Evolutionary conservation across 2,329 filamentous ascomycete species (phyloP), one percentile per base, ranked within the genome.

Genomic region (Golovinomyces cichoracearum): DNA sequence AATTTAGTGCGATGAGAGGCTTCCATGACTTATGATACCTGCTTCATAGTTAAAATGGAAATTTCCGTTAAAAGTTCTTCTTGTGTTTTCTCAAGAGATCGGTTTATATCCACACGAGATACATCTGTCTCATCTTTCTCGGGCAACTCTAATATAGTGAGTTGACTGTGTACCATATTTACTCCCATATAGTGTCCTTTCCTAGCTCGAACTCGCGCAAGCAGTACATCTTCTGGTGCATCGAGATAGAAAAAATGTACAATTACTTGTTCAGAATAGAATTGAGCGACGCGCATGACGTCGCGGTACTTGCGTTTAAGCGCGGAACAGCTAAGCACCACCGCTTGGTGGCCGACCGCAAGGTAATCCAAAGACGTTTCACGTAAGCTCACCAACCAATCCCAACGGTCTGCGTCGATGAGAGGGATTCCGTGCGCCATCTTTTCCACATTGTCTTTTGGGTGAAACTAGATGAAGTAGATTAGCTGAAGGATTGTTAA

Each of bases 291-390:
- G 27, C 83, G 76, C 61, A 90, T 83, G 53, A 88, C 82, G 58
- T 98, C 90, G 57, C 90, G 79, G 69, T 98, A 98, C 66, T 93
- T 94, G 63, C 83, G 82, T 71, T 95, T 95, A 48, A 98, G 72
- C 1, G 88, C 90, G 12, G 84, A 93, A 71, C 90, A 98, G 48
- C 90, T 93, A 52, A 98, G 73, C 46, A 98, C 83, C n/a, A 94
- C 90, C 45, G 84, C 80, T 26, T 71, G 65, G 17, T 73, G 69
- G 33, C 76, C 75, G 40, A 60, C 47, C 45, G 54, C 52, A 45
- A 80, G 67, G 47, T 67, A 67, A 48, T 65, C 64, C 49, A 77
- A 67, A 5, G 76, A 74, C 58, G 77, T 78, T 54, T 83, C 73
- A 53, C 83, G 80, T 13, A 90, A 71, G 12, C 70, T 69, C 44